These are phyloP conservation scores for Lachnellula arida DNA, from an alignment of 2,329 filamentous ascomycete genomes.

Conservation along the genomic window DNA sequence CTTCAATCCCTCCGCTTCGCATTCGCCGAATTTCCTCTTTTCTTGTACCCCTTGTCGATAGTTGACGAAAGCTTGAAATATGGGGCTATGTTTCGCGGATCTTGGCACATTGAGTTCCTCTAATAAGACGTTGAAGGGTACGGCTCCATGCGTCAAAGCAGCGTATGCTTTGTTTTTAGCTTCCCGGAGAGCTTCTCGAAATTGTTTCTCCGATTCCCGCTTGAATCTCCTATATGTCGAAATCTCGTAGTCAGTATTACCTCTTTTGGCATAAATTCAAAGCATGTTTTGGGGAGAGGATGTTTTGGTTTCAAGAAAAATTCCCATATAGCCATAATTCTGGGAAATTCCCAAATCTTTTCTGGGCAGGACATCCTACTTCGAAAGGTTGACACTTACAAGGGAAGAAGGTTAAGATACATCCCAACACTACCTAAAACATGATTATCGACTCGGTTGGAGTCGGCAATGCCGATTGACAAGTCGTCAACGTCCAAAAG, in stretches of 20 bases:
- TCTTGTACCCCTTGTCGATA: constrained; percentile 11
- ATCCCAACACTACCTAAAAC: constrained; percentile 38
- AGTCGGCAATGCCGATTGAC: constrained; percentile 45
- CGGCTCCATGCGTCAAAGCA: constrained; percentile 38
- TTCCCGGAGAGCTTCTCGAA: constrained; percentile 19
- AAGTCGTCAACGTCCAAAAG: constrained; percentile 14
- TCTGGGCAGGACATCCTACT: too few species aligned
- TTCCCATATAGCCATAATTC: too few species aligned
- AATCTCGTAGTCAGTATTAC: too few species aligned
- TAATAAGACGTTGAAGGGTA: constrained; percentile 48
- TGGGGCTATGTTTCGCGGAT: constrained; percentile 36
- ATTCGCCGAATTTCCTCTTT: not conserved
- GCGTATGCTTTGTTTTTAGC: constrained; percentile 28
- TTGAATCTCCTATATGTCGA: constrained; percentile 3
- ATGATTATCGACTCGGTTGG: constrained; percentile 34
- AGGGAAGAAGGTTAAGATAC: constrained; percentile 11
- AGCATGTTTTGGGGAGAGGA: too few species aligned
- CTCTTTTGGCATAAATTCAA: too few species aligned
- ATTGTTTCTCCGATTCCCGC: constrained; percentile 11
- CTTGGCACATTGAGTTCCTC: constrained; percentile 38
- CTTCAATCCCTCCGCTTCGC: not conserved
- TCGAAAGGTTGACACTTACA: too few species aligned
- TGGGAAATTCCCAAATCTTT: too few species aligned
- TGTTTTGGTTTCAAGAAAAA: too few species aligned
- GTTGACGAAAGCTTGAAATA: constrained; percentile 41